phyloP scores from a whole-genome alignment of 306 rosid genomes.

The Fragaria vesca region DNA sequence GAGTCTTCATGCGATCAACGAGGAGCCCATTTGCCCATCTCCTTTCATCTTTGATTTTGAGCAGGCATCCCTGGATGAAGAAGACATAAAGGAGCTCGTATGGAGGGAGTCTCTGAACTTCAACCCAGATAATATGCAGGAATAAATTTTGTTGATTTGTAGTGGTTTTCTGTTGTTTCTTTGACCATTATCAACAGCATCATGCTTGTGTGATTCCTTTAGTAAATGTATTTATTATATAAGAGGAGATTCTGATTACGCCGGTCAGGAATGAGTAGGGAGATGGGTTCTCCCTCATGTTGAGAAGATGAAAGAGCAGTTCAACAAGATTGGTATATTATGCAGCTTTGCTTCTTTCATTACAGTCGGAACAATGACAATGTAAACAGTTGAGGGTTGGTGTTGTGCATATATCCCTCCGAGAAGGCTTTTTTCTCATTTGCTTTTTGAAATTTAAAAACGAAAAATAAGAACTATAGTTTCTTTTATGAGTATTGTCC shows the following conservation, averaged over 20 bases:
- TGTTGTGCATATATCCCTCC: slow-evolving; percentile 18
- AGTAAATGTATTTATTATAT: slow-evolving; percentile 21
- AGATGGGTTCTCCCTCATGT: slow-evolving; percentile 36
- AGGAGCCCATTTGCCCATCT: slow-evolving; percentile 84
- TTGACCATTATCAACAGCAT: background rate
- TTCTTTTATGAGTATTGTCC: slow-evolving; percentile 4
- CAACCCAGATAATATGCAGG: slow-evolving; percentile 35
- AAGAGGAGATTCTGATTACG: slow-evolving; percentile 16
- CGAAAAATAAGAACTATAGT: background rate
- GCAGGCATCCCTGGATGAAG: slow-evolving; percentile 70
- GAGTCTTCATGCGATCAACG: slow-evolving; percentile 94
- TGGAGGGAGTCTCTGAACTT: slow-evolving; percentile 74
- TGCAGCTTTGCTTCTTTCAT: slow-evolving; percentile 10
- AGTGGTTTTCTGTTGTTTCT: slow-evolving; percentile 13
- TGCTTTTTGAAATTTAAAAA: background rate
- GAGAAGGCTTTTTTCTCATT: slow-evolving; percentile 33
- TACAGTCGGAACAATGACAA: background rate
- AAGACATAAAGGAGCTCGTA: slow-evolving; percentile 88
- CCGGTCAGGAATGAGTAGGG: slow-evolving; percentile 35
- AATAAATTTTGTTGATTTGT: slow-evolving; percentile 16
- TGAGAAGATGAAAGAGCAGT: slow-evolving; percentile 22
- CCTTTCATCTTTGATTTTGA: slow-evolving; percentile 85
- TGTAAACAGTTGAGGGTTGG: slow-evolving; percentile 17
- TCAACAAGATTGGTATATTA: background rate
- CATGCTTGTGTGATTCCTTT: slow-evolving; percentile 18